phyloP scores from a whole-genome alignment of 148 eudicot genomes.

The Cornus kousa region DNA sequence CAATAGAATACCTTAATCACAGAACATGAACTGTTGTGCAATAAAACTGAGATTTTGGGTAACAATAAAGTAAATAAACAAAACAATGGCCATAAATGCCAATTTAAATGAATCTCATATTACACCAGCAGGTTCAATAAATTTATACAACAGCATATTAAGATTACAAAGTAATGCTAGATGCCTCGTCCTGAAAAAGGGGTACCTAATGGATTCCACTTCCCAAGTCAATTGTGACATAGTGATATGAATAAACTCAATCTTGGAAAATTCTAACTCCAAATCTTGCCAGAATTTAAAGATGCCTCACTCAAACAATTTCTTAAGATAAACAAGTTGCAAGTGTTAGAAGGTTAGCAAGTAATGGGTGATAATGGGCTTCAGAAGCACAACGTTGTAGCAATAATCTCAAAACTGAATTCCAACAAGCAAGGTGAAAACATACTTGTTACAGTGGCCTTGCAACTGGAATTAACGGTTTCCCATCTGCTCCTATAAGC shows the following conservation, averaged over 20 bases:
- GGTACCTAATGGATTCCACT: neutral
- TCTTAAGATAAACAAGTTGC: neutral
- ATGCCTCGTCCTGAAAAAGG: neutral
- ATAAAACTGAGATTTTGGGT: neutral
- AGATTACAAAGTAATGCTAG: neutral
- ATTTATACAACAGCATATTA: neutral
- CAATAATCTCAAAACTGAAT: neutral
- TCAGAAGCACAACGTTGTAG: neutral
- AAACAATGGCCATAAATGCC: neutral
- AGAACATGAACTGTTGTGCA: neutral
- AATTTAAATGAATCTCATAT: neutral
- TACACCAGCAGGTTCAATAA: neutral
- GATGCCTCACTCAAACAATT: neutral
- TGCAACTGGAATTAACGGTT: neutral
- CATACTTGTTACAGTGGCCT: neutral
- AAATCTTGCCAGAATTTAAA: neutral
- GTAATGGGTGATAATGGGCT: neutral
- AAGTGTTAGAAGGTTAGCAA: neutral
- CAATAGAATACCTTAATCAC: neutral
- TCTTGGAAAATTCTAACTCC: neutral
- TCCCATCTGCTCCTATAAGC: conserved; percentile 20
- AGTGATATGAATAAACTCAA: neutral
- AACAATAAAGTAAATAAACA: neutral
- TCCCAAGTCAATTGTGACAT: neutral
- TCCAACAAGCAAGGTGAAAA: neutral